These are phyloP conservation scores for Sugiyamaella mastotermitis DNA, from an alignment of 805 yeast species.

Conservation along the genomic window DNA sequence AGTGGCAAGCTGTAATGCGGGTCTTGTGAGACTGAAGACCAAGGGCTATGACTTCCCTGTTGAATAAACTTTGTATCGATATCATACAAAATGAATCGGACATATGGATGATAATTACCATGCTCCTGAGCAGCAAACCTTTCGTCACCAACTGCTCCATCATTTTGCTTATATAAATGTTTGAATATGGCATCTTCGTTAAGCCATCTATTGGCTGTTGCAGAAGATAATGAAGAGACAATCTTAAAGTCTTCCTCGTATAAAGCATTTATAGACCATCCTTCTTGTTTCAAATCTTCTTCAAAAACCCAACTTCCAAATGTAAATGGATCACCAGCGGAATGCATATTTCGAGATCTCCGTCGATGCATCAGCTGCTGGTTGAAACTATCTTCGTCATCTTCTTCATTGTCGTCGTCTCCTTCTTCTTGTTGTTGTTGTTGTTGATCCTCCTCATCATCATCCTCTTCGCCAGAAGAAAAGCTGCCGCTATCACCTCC, in stretches of 20 bases:
- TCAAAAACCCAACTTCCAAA: constrained; percentile 14
- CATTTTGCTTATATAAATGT: constrained; percentile 9
- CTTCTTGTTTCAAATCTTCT: constrained; percentile 38
- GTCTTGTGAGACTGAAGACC: constrained; percentile 13
- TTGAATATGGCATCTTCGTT: constrained; percentile 28
- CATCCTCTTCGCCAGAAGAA: background rate
- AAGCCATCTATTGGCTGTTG: constrained; percentile 41
- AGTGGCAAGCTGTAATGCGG: constrained; percentile 14
- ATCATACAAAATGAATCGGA: constrained; percentile 18
- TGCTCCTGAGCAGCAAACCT: background rate
- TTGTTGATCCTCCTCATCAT: background rate
- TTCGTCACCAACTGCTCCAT: background rate
- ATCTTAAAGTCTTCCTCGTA: constrained; percentile 38
- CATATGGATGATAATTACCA: constrained; percentile 13
- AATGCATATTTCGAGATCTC: background rate
- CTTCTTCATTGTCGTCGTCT: background rate
- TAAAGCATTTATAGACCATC: constrained; percentile 48
- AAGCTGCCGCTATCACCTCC: too few relatives aligned
- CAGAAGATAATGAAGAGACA: constrained; percentile 43
- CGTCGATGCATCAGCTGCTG: too few relatives aligned
- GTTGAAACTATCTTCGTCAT: background rate
- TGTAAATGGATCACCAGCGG: background rate
- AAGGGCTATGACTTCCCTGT: constrained; percentile 4
- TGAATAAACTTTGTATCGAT: constrained; percentile 15
- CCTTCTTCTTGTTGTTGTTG: background rate